phyloP scores from a whole-genome alignment of 441 rosid species.

The Jatropha podagrica region DNA sequence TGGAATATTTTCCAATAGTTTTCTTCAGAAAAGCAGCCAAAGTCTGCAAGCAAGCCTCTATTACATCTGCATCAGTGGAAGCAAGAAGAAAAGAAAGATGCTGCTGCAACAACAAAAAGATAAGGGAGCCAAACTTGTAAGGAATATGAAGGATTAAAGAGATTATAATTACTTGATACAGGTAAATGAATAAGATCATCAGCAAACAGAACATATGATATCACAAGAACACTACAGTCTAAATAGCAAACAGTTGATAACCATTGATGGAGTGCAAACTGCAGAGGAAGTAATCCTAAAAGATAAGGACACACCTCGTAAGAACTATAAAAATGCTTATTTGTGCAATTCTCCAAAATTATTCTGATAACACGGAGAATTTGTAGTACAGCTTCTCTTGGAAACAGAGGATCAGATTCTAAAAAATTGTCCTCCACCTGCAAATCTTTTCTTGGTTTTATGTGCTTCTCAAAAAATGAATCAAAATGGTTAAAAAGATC shows the following conservation, averaged over 20 bases:
- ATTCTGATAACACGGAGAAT: constrained; percentile 89
- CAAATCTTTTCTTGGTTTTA: constrained; percentile 86
- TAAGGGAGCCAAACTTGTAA: constrained; percentile 26
- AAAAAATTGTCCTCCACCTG: constrained; percentile 72
- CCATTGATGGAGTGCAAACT: background rate
- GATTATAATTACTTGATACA: constrained; percentile 1
- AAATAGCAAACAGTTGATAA: background rate
- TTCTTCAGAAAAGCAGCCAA: constrained; percentile 88
- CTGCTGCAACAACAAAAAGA: constrained; percentile 63
- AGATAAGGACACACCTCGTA: constrained; percentile 67
- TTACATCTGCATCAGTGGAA: constrained; percentile 94
- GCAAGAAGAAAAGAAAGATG: constrained; percentile 93
- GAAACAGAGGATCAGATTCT: constrained; percentile 77
- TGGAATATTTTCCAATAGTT: constrained; percentile 76
- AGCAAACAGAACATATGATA: background rate
- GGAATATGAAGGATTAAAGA: constrained; percentile 8
- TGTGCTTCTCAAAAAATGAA: constrained; percentile 86
- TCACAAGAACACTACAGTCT: background rate
- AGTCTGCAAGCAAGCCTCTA: constrained; percentile 92
- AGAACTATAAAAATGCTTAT: constrained; percentile 89
- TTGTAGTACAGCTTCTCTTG: constrained; percentile 87
- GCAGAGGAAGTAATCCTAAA: constrained; percentile 4
- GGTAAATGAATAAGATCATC: background rate
- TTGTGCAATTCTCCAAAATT: constrained; percentile 93
- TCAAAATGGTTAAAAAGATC: constrained; percentile 96